Percentiles rank a stretch among this genome's conserved stretches.
phyloP scores from a whole-genome alignment of 371 early-diverging fungal species.

The Lichtheimia hyalospora region DNA sequence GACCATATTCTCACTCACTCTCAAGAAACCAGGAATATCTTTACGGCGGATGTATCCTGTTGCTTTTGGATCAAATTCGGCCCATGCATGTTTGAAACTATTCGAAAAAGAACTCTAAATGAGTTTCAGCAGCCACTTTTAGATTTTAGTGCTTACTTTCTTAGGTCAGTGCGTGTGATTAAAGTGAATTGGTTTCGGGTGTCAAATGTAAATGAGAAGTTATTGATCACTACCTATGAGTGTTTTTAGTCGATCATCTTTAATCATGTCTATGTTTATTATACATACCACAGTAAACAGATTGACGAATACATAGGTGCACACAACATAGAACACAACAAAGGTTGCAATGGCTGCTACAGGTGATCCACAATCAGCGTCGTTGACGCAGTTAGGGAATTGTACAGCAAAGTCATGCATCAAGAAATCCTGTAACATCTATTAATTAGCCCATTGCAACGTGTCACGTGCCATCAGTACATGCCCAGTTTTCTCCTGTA shows the following conservation, averaged over 20 bases:
- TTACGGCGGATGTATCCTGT: conserved; percentile 47
- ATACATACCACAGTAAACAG: conserved; percentile 50
- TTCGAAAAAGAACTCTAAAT: not conserved
- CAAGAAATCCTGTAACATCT: conserved; percentile 38
- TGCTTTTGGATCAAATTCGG: conserved; percentile 43
- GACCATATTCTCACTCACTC: conserved; percentile 15
- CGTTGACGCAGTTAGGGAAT: conserved; percentile 38
- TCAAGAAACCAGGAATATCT: conserved; percentile 41
- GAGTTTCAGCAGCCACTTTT: not conserved
- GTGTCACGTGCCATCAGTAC: not conserved
- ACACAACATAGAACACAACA: conserved; percentile 49
- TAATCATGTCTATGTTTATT: not conserved
- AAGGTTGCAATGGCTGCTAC: conserved; percentile 39
- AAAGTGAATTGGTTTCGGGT: conserved; percentile 47
- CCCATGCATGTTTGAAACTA: conserved; percentile 55
- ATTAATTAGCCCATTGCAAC: not conserved
- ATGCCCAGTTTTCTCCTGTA: conserved; percentile 60
- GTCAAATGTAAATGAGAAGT: conserved; percentile 58
- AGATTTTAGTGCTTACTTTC: conserved; percentile 23
- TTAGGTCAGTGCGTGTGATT: conserved; percentile 50
- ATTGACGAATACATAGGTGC: conserved; percentile 57
- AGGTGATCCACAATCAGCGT: conserved; percentile 50
- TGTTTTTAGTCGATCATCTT: not conserved
- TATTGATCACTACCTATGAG: conserved; percentile 48
- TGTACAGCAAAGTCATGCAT: conserved; percentile 55